Evolutionary conservation across 139 green algal genomes (phyloP).

Genomic region (Auxenochlorella protothecoides): DNA sequence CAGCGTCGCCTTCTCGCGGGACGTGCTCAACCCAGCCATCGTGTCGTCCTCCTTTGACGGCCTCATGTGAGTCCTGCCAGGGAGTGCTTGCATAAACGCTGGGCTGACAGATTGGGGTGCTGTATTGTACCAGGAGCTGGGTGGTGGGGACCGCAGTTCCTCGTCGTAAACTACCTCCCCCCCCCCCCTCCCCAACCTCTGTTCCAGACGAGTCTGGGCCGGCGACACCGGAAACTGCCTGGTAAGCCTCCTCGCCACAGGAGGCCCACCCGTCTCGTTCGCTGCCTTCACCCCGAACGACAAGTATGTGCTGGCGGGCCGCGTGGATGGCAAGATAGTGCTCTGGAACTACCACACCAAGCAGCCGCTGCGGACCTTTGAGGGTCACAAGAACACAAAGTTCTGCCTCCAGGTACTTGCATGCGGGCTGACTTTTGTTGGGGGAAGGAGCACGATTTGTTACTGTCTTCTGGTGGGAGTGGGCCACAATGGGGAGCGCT

Average conservation of each 20-base stretch:
- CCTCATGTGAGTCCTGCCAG: conserved; percentile 45
- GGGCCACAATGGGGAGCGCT: too few relatives aligned
- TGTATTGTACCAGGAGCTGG: background rate
- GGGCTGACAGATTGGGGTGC: too few relatives aligned
- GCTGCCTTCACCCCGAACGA: conserved; percentile 81
- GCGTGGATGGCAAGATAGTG: conserved; percentile 20
- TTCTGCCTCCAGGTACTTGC: conserved; percentile 24
- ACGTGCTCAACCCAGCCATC: conserved; percentile 43
- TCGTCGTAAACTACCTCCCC: background rate
- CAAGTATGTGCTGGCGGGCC: conserved; percentile 22
- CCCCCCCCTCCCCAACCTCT: too few relatives aligned
- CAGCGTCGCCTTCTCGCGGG: conserved; percentile 58
- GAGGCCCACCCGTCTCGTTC: conserved; percentile 58
- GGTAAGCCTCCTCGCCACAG: conserved; percentile 62
- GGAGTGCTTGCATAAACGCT: too few relatives aligned
- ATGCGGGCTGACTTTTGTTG: too few relatives aligned
- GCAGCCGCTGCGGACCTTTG: conserved; percentile 28
- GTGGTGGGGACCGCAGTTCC: background rate
- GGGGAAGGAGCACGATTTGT: too few relatives aligned
- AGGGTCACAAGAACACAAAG: conserved; percentile 45
- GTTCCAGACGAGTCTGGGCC: conserved; percentile 33
- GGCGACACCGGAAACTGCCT: conserved; percentile 68
- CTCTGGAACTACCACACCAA: conserved; percentile 65
- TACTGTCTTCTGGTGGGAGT: too few relatives aligned
- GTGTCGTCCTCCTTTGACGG: conserved; percentile 72